Percentiles rank a stretch among this genome's conserved stretches.
phyloP scores from a whole-genome alignment of 208 protist species.

The Wallacemonas sp. region DNA sequence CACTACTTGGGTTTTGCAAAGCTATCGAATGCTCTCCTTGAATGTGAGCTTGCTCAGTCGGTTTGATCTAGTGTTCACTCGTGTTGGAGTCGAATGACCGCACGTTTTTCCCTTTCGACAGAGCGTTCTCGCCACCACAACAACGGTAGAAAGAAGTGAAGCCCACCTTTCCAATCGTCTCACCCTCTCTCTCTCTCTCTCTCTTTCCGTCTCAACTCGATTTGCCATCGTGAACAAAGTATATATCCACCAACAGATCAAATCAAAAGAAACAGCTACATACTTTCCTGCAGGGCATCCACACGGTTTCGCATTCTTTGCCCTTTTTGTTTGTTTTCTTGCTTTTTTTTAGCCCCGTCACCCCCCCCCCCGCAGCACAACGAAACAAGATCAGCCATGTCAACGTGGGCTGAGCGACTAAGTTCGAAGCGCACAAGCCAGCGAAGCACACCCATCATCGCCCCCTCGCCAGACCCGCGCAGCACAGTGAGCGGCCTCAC shows the following conservation, averaged over 20 bases:
- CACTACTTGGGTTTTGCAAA: no score
- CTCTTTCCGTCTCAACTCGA: slow-evolving; percentile 2
- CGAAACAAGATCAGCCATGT: no score
- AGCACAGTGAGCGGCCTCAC: background rate
- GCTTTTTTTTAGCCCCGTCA: background rate
- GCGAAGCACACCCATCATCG: slow-evolving; percentile 12
- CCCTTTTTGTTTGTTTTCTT: background rate
- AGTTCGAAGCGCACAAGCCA: slow-evolving; percentile 14
- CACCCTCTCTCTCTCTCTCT: slow-evolving; percentile 8
- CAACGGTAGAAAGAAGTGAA: no score
- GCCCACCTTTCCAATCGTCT: background rate
- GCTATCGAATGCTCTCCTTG: no score
- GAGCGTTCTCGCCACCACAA: no score
- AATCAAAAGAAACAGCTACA: background rate
- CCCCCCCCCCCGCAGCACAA: background rate
- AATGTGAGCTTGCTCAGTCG: no score
- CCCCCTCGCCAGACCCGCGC: background rate
- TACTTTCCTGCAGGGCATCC: background rate
- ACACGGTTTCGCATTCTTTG: background rate
- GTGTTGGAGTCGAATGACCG: no score
- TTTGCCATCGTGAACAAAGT: no score
- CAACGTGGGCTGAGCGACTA: slow-evolving; percentile 39
- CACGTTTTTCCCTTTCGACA: no score
- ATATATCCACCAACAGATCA: background rate
- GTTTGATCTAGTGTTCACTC: no score